phyloP scores from a whole-genome alignment of 2,329 filamentous ascomycete genomes.

The Xylaria sp. region DNA sequence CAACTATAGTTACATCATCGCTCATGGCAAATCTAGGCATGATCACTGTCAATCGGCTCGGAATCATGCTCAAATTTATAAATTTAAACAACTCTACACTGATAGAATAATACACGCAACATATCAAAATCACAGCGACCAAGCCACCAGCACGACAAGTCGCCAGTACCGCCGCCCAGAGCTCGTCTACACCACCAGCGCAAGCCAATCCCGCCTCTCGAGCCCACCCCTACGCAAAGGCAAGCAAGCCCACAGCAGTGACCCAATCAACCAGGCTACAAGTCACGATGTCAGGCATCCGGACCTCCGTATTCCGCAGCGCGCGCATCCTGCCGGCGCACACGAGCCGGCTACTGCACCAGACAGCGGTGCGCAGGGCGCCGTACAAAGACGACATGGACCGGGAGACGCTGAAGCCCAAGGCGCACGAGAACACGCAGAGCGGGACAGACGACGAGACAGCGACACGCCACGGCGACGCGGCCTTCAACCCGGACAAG shows the following conservation, averaged over 20 bases:
- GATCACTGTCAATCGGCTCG: background rate
- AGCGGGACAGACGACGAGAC: slow-evolving; percentile 67
- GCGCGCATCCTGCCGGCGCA: slow-evolving; percentile 10
- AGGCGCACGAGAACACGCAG: slow-evolving; percentile 69
- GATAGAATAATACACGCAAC: background rate
- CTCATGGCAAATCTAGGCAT: background rate
- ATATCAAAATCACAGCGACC: background rate
- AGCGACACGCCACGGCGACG: slow-evolving; percentile 60
- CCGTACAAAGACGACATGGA: slow-evolving; percentile 61
- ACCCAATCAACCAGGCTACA: background rate
- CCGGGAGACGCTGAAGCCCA: slow-evolving; percentile 68
- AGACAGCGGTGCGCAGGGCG: slow-evolving; percentile 32
- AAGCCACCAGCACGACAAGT: background rate
- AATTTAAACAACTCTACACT: background rate
- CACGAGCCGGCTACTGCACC: slow-evolving; percentile 41
- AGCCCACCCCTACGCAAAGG: background rate
- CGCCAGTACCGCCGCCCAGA: too few species aligned
- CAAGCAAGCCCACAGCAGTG: background rate
- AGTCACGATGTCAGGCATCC: slow-evolving; percentile 15
- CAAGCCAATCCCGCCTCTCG: background rate
- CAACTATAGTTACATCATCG: slow-evolving; percentile 8
- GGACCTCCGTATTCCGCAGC: slow-evolving; percentile 13
- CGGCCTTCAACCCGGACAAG: slow-evolving; percentile 71
- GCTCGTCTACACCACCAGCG: too few species aligned
- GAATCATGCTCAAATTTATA: background rate